Conservation (phyloP, 257 asterid genomes). For the Salvia miltiorrhiza region DNA sequence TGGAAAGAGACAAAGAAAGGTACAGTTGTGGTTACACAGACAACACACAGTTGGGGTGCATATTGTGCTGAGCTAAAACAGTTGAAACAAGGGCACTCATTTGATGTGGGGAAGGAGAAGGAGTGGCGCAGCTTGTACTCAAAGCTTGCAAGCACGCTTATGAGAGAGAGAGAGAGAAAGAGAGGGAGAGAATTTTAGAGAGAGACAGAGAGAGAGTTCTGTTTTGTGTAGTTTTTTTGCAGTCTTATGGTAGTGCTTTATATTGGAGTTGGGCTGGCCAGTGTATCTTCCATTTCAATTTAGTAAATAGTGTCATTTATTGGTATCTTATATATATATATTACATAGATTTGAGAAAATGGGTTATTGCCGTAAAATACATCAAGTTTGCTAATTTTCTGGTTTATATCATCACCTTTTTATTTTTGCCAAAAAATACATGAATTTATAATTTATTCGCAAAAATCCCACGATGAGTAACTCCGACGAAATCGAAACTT, state of each 20-base stretch:
- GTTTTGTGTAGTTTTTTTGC: constrained; percentile 21
- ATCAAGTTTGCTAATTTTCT: too few relatives aligned
- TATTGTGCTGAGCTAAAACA: constrained; percentile 13
- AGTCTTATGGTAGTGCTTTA: constrained; percentile 26
- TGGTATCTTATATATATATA: neutral
- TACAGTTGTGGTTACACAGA: constrained; percentile 1
- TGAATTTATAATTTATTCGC: too few relatives aligned
- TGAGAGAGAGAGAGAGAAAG: constrained; percentile 9
- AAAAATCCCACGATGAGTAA: too few relatives aligned
- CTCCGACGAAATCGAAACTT: too few relatives aligned
- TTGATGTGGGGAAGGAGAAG: constrained; percentile 23
- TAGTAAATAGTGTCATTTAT: neutral
- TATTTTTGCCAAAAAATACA: too few relatives aligned
- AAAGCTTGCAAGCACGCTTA: constrained; percentile 37
- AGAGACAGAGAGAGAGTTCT: neutral
- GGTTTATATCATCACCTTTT: too few relatives aligned
- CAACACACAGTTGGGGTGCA: constrained; percentile 10
- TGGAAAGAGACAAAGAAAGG: neutral
- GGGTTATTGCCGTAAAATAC: too few relatives aligned
- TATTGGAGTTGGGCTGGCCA: constrained; percentile 17
- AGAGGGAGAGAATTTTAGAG: neutral
- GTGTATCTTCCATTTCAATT: constrained; percentile 13
- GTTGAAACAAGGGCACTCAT: constrained; percentile 49
- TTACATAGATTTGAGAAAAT: neutral
- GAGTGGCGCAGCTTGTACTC: constrained; percentile 22